Conservation (phyloP, 2,329 filamentous ascomycete species). For the Rachicladosporium sp. region DNA sequence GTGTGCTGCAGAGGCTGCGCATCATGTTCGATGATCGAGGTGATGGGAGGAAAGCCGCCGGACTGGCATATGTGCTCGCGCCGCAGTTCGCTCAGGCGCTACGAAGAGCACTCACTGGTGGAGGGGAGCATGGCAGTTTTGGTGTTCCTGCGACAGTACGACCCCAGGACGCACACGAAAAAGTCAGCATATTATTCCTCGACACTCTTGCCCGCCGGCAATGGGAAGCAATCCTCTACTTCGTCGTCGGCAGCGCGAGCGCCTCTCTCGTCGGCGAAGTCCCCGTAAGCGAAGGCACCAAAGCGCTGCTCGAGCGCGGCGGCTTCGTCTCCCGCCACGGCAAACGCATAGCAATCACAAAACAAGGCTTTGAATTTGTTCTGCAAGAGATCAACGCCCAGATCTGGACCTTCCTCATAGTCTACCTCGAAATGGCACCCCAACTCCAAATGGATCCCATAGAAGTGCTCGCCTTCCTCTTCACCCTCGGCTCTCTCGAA, state of each 20-base stretch:
- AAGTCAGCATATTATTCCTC: constrained; percentile 59
- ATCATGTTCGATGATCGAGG: constrained; percentile 58
- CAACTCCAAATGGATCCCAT: constrained; percentile 71
- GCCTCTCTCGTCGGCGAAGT: constrained; percentile 36
- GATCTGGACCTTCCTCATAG: constrained; percentile 86
- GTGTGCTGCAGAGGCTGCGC: constrained; percentile 72
- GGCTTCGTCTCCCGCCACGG: constrained; percentile 54
- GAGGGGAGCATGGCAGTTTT: constrained; percentile 77
- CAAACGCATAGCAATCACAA: constrained; percentile 56
- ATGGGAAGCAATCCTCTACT: constrained; percentile 94
- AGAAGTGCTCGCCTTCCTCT: constrained; percentile 90
- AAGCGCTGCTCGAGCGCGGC: constrained; percentile 68
- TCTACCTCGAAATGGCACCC: constrained; percentile 73
- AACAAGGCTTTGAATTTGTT: constrained; percentile 87
- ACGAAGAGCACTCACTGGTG: constrained; percentile 67
- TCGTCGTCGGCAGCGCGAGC: constrained; percentile 71
- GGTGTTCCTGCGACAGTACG: constrained; percentile 56
- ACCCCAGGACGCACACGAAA: constrained; percentile 30
- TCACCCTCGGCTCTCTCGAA: constrained; percentile 86
- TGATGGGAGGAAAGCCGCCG: constrained; percentile 41
- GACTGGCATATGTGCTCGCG: constrained; percentile 63
- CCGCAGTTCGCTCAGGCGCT: constrained; percentile 74
- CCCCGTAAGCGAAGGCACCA: constrained; percentile 57
- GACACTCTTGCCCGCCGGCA: constrained; percentile 77
- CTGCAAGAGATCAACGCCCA: constrained; percentile 93